Evolutionary conservation across 2,329 filamentous ascomycete genomes (phyloP), one percentile per base, ranked within the genome.

Genomic region (Hawksworthiomyces lignivorus): DNA sequence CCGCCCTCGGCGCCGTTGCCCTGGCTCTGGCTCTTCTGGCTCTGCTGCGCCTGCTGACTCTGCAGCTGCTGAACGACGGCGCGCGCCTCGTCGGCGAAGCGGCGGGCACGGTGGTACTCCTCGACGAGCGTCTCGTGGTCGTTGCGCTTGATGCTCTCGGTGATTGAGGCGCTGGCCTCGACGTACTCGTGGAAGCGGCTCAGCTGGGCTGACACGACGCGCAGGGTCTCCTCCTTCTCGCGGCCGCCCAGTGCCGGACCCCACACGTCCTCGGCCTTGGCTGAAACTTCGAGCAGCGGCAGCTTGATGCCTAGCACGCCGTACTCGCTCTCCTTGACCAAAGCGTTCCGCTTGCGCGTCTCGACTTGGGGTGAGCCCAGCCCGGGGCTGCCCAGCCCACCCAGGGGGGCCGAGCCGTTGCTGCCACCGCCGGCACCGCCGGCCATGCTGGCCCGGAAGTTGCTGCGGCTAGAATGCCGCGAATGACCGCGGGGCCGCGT

Each of bases 241-340:
- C 87, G 80, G 4, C 92, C 92, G 36, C 88, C 87, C 28, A 98
- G 64, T 1, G 92, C 90, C 3, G 92, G 92, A 0, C 92, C 92
- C 89, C 94, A 98, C 8, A 98, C 85, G 55, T 98, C 92, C 61
- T 97, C 88, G 0, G 90, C 92, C 62, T 96, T 96, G 47, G 88
- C 84, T 1, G 87, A 87, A 10, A 94, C 87, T 54, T 97, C 92
- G 9, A 92, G 72, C 41, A 98, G 68, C 15, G 92, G 90, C 1
- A 73, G 76, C 58, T 94, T 94, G 62, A 98, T 95, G 10, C 87
- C 88, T 56, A 83, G 70, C 7, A 94, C 81, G 39, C 88, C 88
- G 56, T 89, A 94, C 54, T 94, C 88, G 53, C 87, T 94, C 64
- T 96, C 90, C 61, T 95, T 95, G 29, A 83, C 75, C 35, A 97